phyloP scores from a whole-genome alignment of 2,329 filamentous ascomycete species.

The Colletotrichum sublineola region DNA sequence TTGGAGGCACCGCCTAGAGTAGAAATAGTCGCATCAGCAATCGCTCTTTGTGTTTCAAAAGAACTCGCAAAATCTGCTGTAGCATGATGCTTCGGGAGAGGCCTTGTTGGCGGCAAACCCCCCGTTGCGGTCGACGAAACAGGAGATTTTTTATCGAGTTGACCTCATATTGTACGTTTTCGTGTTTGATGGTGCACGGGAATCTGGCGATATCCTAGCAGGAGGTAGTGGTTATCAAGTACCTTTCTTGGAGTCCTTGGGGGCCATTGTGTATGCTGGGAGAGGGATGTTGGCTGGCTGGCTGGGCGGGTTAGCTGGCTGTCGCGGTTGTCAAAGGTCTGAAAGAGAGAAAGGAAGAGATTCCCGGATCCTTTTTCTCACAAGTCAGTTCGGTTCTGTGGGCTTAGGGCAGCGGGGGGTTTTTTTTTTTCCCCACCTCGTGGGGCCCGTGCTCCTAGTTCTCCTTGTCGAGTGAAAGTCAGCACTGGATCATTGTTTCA shows the following conservation, averaged over 20 bases:
- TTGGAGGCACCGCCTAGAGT: conserved; percentile 66
- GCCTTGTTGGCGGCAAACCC: conserved; percentile 2
- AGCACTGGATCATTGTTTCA: not conserved
- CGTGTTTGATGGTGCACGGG: conserved; percentile 8
- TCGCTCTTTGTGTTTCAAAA: conserved; percentile 68
- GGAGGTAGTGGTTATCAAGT: conserved; percentile 42
- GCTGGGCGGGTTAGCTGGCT: conserved; percentile 43
- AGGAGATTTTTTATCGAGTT: conserved; percentile 37
- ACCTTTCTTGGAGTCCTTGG: conserved; percentile 58
- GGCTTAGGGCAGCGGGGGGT: conserved; percentile 27
- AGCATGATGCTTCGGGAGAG: conserved; percentile 67
- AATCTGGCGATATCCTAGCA: not conserved
- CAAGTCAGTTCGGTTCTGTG: conserved; percentile 19
- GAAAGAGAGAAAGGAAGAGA: conserved; percentile 1
- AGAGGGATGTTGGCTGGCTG: conserved; percentile 41
- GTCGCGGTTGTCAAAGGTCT: conserved; percentile 33
- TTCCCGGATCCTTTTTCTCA: conserved; percentile 5
- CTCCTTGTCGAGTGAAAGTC: not conserved
- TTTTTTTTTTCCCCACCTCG: not conserved
- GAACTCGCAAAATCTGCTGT: conserved; percentile 84
- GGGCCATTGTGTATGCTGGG: conserved; percentile 53
- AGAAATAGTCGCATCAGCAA: conserved; percentile 74
- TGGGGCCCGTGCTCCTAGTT: conserved; percentile 7
- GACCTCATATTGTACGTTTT: conserved; percentile 7
- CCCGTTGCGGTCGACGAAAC: conserved; percentile 38